These are phyloP conservation scores for Dendryphion nanum DNA, from an alignment of 2,329 filamentous ascomycete species.

Conservation along the genomic window DNA sequence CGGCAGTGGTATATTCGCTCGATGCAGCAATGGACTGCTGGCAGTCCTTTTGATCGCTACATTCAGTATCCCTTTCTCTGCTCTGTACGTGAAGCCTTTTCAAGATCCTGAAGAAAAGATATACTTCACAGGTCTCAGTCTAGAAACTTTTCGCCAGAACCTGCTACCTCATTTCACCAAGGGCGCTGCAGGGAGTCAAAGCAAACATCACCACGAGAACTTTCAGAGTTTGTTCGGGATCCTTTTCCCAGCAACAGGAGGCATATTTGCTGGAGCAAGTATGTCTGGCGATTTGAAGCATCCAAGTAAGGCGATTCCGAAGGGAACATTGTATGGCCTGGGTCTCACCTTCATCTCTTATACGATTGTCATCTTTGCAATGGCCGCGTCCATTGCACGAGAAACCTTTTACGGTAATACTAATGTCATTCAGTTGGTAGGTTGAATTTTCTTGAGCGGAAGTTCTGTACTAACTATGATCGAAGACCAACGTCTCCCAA, in stretches of 20 bases:
- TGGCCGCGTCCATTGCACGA: slow-evolving; percentile 74
- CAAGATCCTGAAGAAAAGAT: slow-evolving; percentile 60
- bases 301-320: slow-evolving; percentile 80
- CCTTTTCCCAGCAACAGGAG: slow-evolving; percentile 70
- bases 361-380: slow-evolving; percentile 70
- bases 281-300: slow-evolving; percentile 87
- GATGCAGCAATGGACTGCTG: slow-evolving; percentile 75
- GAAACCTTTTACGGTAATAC: slow-evolving; percentile 70
- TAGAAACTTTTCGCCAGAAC: slow-evolving; percentile 70
- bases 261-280: slow-evolving; percentile 69
- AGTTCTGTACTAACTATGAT: background rate
- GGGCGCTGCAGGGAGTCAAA: slow-evolving; percentile 61
- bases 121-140: slow-evolving; percentile 74
- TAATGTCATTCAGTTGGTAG: slow-evolving; percentile 73
- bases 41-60: slow-evolving; percentile 70
- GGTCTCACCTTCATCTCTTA: slow-evolving; percentile 74
- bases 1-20: slow-evolving; percentile 76
- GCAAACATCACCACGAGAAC: slow-evolving; percentile 62
- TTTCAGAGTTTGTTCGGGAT: slow-evolving; percentile 86
- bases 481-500: slow-evolving; percentile 70
- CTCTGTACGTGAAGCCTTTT: slow-evolving; percentile 67
- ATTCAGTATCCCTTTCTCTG: slow-evolving; percentile 79
- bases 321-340: slow-evolving; percentile 78
- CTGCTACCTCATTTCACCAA: slow-evolving; percentile 65
- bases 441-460: slow-evolving; percentile 10